Evolutionary conservation across 108 stramenopile species (phyloP).

Genomic region (Fistulifera pelliculosa): DNA sequence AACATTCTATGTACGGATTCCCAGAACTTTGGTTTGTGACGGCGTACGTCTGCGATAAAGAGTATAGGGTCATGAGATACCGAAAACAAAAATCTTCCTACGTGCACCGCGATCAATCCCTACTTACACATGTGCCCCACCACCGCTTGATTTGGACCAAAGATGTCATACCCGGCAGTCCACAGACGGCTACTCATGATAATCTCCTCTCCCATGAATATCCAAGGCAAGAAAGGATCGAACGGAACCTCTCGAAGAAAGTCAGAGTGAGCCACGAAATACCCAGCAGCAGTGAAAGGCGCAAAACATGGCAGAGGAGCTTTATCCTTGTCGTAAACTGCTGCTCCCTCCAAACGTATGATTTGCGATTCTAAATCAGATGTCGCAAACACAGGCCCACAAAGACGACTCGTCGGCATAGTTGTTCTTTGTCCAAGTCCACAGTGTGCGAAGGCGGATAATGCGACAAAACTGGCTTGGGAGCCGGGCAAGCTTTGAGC

Average conservation of each 20-base stretch:
- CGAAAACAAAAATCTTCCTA: background rate
- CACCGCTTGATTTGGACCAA: conserved; percentile 80
- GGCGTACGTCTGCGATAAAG: conserved; percentile 52
- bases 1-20: conserved; percentile 52
- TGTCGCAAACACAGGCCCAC: conserved; percentile 79
- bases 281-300: conserved; percentile 75
- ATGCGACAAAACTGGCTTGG: conserved; percentile 83
- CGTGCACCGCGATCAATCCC: background rate
- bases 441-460: conserved; percentile 74
- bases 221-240: conserved; percentile 95
- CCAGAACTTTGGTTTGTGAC: conserved; percentile 97
- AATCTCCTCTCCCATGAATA: conserved; percentile 98
- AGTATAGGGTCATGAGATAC: background rate
- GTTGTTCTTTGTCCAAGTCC: conserved; percentile 35
- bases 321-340: conserved; percentile 47
- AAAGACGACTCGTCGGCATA: conserved; percentile 53
- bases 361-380: conserved; percentile 85
- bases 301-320: conserved; percentile 67
- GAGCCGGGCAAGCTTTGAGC: conserved; percentile 63
- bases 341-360: conserved; percentile 67
- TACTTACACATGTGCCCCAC: conserved; percentile 71
- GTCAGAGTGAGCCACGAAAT: conserved; percentile 58
- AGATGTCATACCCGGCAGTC: conserved; percentile 96
- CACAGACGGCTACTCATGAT: conserved; percentile 82
- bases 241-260: conserved; percentile 79